phyloP scores from a whole-genome alignment of 1,284 basidiomycete genomes.

The Ustilago xerochloae region DNA sequence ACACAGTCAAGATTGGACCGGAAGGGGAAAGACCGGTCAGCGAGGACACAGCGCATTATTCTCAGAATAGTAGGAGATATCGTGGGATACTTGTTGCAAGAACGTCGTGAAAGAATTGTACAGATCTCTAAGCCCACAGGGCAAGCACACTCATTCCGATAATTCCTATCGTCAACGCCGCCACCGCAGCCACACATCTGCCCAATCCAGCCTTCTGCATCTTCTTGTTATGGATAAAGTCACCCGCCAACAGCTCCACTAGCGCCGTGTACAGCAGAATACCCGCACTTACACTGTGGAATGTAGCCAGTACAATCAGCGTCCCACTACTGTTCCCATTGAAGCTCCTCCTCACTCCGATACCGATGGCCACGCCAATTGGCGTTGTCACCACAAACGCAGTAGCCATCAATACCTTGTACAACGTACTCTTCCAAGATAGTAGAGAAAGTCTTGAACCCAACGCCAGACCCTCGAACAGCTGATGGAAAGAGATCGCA shows the following conservation, averaged over 20 bases:
- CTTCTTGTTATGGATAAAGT: slow-evolving; percentile 38
- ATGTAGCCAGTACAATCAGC: slow-evolving; percentile 81
- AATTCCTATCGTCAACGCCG: slow-evolving; percentile 29
- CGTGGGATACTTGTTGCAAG: no score
- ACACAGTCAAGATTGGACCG: no score
- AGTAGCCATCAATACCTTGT: slow-evolving; percentile 55
- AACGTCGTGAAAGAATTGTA: background rate
- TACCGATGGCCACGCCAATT: slow-evolving; percentile 72
- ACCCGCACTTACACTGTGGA: slow-evolving; percentile 87
- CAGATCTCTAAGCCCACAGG: slow-evolving; percentile 27
- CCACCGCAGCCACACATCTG: slow-evolving; percentile 21
- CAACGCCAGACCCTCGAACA: slow-evolving; percentile 40
- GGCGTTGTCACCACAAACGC: slow-evolving; percentile 72
- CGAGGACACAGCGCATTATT: no score
- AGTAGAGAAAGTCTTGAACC: slow-evolving; percentile 62
- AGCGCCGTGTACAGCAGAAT: slow-evolving; percentile 91
- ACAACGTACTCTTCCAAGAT: background rate
- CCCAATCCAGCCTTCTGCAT: slow-evolving; percentile 21
- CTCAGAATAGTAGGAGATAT: no score
- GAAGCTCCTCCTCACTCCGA: slow-evolving; percentile 83
- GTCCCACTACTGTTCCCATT: slow-evolving; percentile 81
- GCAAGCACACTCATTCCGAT: slow-evolving; percentile 46
- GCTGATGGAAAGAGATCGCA: slow-evolving; percentile 66
- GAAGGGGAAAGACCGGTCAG: no score
- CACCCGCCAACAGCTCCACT: slow-evolving; percentile 76